Evolutionary conservation across 2,329 filamentous ascomycete genomes (phyloP).

Genomic region (Knoxdaviesia capensis): DNA sequence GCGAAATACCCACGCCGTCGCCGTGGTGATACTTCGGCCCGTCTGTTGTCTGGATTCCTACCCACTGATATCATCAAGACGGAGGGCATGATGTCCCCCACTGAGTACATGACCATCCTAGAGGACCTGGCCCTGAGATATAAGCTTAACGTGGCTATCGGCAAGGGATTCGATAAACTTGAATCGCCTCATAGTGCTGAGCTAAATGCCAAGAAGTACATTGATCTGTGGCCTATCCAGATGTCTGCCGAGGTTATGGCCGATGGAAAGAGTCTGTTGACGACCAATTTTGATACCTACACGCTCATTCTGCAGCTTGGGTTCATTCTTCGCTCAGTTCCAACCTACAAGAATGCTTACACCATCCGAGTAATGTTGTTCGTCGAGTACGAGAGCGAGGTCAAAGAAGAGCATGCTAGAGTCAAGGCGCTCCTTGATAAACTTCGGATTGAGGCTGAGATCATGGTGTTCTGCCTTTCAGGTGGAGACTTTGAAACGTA

Average conservation of each 20-base stretch:
- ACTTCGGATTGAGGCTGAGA: slow-evolving; percentile 59
- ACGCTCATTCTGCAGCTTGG: slow-evolving; percentile 73
- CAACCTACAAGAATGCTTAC: slow-evolving; percentile 58
- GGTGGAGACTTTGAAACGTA: slow-evolving; percentile 54
- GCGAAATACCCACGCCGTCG: slow-evolving; percentile 12
- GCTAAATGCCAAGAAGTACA: slow-evolving; percentile 50
- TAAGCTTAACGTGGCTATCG: slow-evolving; percentile 69
- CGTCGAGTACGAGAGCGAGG: slow-evolving; percentile 72
- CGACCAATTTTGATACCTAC: slow-evolving; percentile 81
- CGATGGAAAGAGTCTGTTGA: slow-evolving; percentile 47
- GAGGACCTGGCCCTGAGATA: slow-evolving; percentile 63
- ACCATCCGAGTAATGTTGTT: slow-evolving; percentile 63
- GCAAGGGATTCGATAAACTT: slow-evolving; percentile 58
- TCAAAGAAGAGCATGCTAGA: slow-evolving; percentile 55
- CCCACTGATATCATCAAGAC: slow-evolving; percentile 51
- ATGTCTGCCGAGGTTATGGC: slow-evolving; percentile 71
- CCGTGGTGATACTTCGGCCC: slow-evolving; percentile 32
- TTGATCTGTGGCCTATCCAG: slow-evolving; percentile 83
- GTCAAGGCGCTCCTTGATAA: slow-evolving; percentile 61
- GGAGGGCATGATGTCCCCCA: slow-evolving; percentile 47
- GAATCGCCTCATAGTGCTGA: slow-evolving; percentile 44
- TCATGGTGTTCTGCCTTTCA: slow-evolving; percentile 66
- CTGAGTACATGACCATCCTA: slow-evolving; percentile 62
- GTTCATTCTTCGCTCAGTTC: slow-evolving; percentile 65
- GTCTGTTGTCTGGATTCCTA: slow-evolving; percentile 34